Percentiles rank a stretch among this genome's conserved stretches.
Conservation (phyloP, 352 stramenopile species). For the Phytophthora macrochlamydospora region DNA sequence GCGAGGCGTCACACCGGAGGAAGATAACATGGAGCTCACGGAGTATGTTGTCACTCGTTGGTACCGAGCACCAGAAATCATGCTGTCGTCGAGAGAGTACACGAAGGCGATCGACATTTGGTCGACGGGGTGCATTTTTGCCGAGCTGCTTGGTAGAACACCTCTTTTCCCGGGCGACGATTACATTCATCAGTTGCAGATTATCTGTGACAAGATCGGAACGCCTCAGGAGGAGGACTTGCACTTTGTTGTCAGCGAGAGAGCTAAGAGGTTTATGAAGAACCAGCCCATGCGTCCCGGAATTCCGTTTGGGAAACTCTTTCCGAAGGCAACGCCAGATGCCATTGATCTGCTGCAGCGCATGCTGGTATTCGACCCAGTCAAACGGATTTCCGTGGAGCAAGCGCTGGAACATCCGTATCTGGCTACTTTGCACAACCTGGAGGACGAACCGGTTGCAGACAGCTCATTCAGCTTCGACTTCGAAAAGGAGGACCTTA, state of each 20-base stretch:
- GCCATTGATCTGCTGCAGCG: constrained; percentile 85
- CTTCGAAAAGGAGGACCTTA: constrained; percentile 89
- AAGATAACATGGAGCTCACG: constrained; percentile 91
- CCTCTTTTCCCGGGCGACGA: constrained; percentile 96
- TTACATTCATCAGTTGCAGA: constrained; percentile 99
- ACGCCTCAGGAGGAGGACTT: constrained; percentile 88
- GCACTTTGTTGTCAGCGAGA: constrained; percentile 93
- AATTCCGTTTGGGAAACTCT: constrained; percentile 75
- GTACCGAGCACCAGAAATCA: constrained; percentile 95
- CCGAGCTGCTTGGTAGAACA: constrained; percentile 90
- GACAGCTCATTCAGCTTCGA: constrained; percentile 86
- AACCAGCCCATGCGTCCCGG: constrained; percentile 77
- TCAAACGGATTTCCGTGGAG: constrained; percentile 92
- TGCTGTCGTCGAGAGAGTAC: constrained; percentile 97
- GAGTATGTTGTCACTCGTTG: constrained; percentile 95
- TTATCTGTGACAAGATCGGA: constrained; percentile 93
- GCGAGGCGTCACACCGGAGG: constrained; percentile 77
- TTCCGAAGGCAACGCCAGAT: constrained; percentile 65
- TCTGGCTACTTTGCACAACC: constrained; percentile 91
- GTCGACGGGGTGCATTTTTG: constrained; percentile 94
- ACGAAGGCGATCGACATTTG: constrained; percentile 97
- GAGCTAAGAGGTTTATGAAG: constrained; percentile 87
- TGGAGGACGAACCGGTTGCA: constrained; percentile 91
- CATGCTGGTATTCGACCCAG: constrained; percentile 89
- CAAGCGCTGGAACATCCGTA: constrained; percentile 93